These are phyloP conservation scores for Stephania cephalantha DNA, from an alignment of 164 flowering plant species.

Conservation along the genomic window DNA sequence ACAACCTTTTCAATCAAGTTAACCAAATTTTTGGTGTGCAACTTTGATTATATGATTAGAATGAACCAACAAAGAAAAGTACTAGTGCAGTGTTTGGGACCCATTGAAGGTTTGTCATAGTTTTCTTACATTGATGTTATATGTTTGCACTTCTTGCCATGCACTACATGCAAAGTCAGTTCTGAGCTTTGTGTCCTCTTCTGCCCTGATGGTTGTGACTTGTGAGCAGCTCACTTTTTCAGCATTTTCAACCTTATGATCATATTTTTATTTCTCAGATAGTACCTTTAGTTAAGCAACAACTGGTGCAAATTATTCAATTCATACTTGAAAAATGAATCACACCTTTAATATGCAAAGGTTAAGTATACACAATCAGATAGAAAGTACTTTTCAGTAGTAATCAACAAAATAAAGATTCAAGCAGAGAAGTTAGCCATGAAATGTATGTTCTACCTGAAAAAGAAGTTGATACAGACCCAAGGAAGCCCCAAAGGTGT, in stretches of 20 bases:
- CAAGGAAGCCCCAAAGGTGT: too few species aligned
- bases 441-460: background rate
- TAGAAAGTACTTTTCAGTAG: background rate
- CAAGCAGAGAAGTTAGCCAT: background rate
- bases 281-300: background rate
- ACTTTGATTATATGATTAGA: slow-evolving; percentile 1
- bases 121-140: background rate
- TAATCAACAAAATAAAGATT: background rate
- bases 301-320: background rate
- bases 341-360: background rate
- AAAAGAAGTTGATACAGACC: background rate
- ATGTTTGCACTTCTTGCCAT: background rate
- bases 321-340: background rate
- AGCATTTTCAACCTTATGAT: background rate
- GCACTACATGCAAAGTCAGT: background rate
- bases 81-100: background rate
- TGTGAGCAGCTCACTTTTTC: background rate
- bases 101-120: background rate
- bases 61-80: background rate
- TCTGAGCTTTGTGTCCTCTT: background rate
- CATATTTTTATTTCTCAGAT: background rate
- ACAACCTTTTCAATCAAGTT: background rate
- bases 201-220: background rate
- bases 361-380: background rate
- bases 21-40: background rate